A percentile compares a stretch with the other conserved stretches of the same genome.
Conservation (phyloP, 345 rosid species). For the Eucalyptus polyanthemos region DNA sequence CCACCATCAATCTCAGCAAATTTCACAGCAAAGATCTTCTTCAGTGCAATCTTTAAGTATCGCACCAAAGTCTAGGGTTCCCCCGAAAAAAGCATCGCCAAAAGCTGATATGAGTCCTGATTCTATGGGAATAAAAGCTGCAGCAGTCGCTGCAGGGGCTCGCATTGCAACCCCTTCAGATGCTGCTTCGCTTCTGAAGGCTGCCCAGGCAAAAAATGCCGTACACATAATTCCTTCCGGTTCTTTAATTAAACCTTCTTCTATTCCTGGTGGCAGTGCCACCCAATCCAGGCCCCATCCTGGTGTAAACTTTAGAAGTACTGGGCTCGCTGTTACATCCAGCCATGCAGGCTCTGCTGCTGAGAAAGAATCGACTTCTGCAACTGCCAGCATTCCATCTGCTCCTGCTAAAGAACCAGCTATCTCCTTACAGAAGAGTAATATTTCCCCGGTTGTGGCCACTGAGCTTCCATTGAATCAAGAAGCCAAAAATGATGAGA, state of each 20-base stretch:
- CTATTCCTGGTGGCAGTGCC: conserved; percentile 18
- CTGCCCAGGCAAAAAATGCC: conserved; percentile 46
- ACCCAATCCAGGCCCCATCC: conserved; percentile 17
- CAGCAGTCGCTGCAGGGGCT: conserved; percentile 77
- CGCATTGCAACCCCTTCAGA: conserved; percentile 45
- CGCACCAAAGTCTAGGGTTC: conserved; percentile 9
- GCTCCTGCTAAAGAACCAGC: background rate
- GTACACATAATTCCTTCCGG: conserved; percentile 36
- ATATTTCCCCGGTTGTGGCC: background rate
- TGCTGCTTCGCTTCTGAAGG: conserved; percentile 45
- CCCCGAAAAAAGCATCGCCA: conserved; percentile 9
- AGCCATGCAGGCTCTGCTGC: conserved; percentile 3
- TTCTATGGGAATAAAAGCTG: conserved; percentile 46
- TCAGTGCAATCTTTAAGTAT: background rate
- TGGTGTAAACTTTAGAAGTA: background rate
- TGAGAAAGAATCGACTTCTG: conserved; percentile 8
- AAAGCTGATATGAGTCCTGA: conserved; percentile 30
- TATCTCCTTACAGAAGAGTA: background rate
- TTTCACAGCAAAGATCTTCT: background rate
- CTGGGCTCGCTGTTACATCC: background rate
- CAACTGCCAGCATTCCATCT: background rate
- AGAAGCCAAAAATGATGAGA: background rate
- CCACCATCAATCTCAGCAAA: conserved; percentile 12
- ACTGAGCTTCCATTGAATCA: background rate
- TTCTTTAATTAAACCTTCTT: conserved; percentile 21